Evolutionary conservation across 2,329 filamentous ascomycete species (phyloP).

Genomic region (Fusarium nisikadoi): DNA sequence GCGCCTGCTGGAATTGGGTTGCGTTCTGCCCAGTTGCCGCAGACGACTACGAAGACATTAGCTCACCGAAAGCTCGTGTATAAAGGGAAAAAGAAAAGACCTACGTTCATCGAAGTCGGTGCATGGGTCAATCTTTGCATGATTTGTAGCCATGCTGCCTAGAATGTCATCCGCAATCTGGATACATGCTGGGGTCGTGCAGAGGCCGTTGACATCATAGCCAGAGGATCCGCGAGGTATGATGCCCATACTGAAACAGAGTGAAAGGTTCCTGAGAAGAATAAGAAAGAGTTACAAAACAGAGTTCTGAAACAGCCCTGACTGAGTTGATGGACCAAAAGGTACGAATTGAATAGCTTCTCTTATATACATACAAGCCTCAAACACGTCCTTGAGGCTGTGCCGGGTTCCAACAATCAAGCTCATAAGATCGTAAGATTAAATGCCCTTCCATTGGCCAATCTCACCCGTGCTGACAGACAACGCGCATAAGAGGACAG

Average conservation of each 20-base stretch:
- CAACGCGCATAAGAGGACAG: not conserved
- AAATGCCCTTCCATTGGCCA: not conserved
- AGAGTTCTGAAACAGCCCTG: not conserved
- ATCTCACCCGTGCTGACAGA: not conserved
- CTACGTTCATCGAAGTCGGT: not conserved
- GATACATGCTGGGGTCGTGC: not conserved
- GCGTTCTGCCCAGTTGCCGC: not conserved
- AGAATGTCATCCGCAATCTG: not conserved
- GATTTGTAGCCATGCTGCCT: not conserved
- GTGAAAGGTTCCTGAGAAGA: rapidly evolving
- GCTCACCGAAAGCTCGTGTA: rapidly evolving
- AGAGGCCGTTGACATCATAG: not conserved
- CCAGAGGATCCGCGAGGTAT: not conserved
- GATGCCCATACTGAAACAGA: not conserved
- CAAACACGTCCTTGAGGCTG: not conserved
- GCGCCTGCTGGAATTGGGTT: not conserved
- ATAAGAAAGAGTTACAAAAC: not conserved
- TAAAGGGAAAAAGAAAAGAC: not conserved
- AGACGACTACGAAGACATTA: not conserved
- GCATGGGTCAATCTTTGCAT: conserved; percentile 1
- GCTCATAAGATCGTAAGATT: not conserved
- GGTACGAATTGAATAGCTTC: not conserved
- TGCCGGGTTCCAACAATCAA: not conserved
- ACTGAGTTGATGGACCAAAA: not conserved
- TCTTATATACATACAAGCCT: not conserved